These are phyloP conservation scores for Saururus chinensis DNA, from an alignment of 164 flowering plant genomes.

Conservation along the genomic window DNA sequence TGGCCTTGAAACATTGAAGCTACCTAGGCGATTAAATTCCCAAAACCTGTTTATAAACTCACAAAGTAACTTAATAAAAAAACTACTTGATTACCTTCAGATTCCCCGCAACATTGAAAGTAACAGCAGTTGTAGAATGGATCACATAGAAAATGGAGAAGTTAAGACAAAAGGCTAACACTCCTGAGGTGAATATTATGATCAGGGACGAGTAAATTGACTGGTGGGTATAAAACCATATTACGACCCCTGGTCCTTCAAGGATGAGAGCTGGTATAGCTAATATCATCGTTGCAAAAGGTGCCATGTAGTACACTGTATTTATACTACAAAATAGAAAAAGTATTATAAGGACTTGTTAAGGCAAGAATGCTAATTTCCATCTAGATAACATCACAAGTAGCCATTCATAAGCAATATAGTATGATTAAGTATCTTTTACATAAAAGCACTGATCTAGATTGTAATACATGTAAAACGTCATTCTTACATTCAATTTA, in stretches of 20 bases:
- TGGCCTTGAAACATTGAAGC: too few relatives aligned
- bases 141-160: constrained; percentile 97
- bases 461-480: too few relatives aligned
- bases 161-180: constrained; percentile 89
- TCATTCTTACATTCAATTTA: too few relatives aligned
- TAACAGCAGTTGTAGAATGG: constrained; percentile 95
- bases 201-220: constrained; percentile 38
- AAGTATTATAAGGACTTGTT: too few relatives aligned
- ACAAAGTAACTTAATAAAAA: neutral
- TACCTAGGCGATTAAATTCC: too few relatives aligned
- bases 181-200: constrained; percentile 78
- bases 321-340: constrained; percentile 52
- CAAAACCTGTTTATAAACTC: neutral
- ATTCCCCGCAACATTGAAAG: constrained; percentile 97
- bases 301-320: constrained; percentile 98
- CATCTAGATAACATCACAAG: neutral
- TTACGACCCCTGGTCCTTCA: constrained; percentile 73
- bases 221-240: constrained; percentile 60
- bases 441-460: too few relatives aligned
- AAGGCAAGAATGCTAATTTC: neutral
- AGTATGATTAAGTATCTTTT: too few relatives aligned
- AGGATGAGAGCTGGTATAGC: constrained; percentile 76
- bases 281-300: constrained; percentile 96
- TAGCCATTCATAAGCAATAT: too few relatives aligned
- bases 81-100: constrained; percentile 55